phyloP scores from a whole-genome alignment of 2,329 filamentous ascomycete species.

The Nothomitra cinnamomea region DNA sequence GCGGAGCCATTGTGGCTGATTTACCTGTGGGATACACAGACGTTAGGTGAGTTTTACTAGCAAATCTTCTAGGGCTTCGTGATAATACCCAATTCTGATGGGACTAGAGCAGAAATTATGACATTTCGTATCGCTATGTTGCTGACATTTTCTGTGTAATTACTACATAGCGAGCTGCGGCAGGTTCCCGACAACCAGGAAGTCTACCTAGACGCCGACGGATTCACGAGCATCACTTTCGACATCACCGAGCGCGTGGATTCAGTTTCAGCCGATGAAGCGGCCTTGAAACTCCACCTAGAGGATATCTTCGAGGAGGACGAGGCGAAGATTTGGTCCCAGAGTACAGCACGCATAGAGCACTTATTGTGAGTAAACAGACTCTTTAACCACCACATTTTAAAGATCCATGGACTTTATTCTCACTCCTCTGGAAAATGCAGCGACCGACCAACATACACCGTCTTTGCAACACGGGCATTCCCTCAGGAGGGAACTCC shows the following conservation, averaged over 20 bases:
- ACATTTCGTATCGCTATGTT: background rate
- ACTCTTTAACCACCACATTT: slow-evolving; percentile 8
- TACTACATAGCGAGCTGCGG: slow-evolving; percentile 3
- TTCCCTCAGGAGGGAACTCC: slow-evolving; percentile 8
- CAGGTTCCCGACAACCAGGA: slow-evolving; percentile 55
- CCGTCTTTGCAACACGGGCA: slow-evolving; percentile 50
- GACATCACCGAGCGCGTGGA: slow-evolving; percentile 74
- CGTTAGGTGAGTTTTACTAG: slow-evolving; percentile 6
- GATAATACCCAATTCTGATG: no score
- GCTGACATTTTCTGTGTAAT: background rate
- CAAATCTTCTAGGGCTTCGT: background rate
- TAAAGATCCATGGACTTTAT: slow-evolving; percentile 4
- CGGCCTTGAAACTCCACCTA: slow-evolving; percentile 38
- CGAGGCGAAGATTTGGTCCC: slow-evolving; percentile 7
- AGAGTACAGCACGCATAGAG: background rate
- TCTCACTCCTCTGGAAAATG: background rate
- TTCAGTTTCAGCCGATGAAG: slow-evolving; percentile 45
- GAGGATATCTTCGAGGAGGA: slow-evolving; percentile 26
- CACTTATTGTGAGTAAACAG: slow-evolving; percentile 2
- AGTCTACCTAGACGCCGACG: slow-evolving; percentile 70
- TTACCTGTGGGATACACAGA: slow-evolving; percentile 5
- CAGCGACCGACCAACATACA: slow-evolving; percentile 42
- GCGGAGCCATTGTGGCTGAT: slow-evolving; percentile 7
- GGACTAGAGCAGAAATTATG: no score
- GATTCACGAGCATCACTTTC: slow-evolving; percentile 75